A percentile compares a stretch with the other conserved stretches of the same genome.
Conservation (phyloP, 179 eudicot genomes). For the Spinacia oleracea region DNA sequence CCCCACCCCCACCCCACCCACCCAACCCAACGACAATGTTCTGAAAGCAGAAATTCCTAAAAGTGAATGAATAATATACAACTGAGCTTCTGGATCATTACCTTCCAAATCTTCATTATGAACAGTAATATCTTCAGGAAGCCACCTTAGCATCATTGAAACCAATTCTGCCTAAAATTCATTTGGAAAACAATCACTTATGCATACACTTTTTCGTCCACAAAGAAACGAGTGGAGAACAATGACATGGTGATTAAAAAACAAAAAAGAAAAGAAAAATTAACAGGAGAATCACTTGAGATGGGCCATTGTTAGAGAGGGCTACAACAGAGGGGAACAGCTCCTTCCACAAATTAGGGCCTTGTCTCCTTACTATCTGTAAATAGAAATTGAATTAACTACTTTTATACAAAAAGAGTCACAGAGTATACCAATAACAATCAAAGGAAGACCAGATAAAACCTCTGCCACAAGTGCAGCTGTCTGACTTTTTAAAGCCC, state of each 20-base stretch:
- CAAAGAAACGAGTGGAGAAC: slow-evolving; percentile 14
- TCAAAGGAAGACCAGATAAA: not conserved
- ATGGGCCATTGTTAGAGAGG: slow-evolving; percentile 79
- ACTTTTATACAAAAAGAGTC: not conserved
- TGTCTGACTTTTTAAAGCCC: slow-evolving; percentile 93
- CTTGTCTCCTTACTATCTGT: slow-evolving; percentile 96
- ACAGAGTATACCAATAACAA: slow-evolving; percentile 12
- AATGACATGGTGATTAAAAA: not conserved
- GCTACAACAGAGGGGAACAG: slow-evolving; percentile 74
- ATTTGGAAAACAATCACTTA: slow-evolving; percentile 3
- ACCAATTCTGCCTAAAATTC: slow-evolving; percentile 86
- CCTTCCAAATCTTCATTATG: slow-evolving; percentile 99
- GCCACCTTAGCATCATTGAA: slow-evolving; percentile 95
- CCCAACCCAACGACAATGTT: not conserved
- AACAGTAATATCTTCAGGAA: slow-evolving; percentile 97
- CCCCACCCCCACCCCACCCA: too few relatives aligned
- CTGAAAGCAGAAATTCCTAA: not conserved
- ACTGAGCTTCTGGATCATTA: slow-evolving; percentile 23
- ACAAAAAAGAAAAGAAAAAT: not conserved
- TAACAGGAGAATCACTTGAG: slow-evolving; percentile 55
- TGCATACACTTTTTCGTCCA: not conserved
- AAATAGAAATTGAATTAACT: slow-evolving; percentile 16
- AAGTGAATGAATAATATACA: not conserved
- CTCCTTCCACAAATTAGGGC: slow-evolving; percentile 76
- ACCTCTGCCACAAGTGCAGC: slow-evolving; percentile 99